Base-by-base conservation (phyloP, 2,329 filamentous ascomycete genomes). In the Tricladium varicosporioides region DNA sequence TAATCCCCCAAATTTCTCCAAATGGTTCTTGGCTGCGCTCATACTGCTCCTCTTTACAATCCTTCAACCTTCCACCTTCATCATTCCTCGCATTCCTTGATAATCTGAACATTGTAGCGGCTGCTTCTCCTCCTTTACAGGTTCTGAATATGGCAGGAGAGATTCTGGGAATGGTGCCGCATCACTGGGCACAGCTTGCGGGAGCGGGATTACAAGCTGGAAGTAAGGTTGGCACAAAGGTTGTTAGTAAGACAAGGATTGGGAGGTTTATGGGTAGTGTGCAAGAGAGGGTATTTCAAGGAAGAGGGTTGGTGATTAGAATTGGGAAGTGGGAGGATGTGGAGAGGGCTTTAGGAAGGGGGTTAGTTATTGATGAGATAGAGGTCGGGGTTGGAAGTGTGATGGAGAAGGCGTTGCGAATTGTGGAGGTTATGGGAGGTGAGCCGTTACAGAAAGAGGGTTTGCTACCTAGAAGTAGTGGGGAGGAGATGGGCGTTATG, bases 21-120 rank as follows among this genome's bases (percentile, higher is more conserved):
- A 40, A 40, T 13, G 36, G 36, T 40, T n/a, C n/a, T 10, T 11
- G 36, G 36, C 36, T 13, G 2, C 36, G 11, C 36, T 40, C n/a
- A 4, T 40, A 11, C 32, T n/a, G 36, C 10, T 11, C 36, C 36
- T 40, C 36, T 10, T 10, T 40, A 4, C 4, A 40, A 5, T 2
- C 2, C 3, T n/a, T 5, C 36, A n/a, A n/a, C 36, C 10, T 40
- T 10, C 10, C 36, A 5, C 36, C 4, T 4, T 11, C 10, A 11
- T n/a, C 10, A 40, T 71, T 72, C 45, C 53, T 74, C 8, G 58
- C 66, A 14, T 73, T 72, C 58, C 65, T 75, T 57, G 73, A 75
- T 60, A 65, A 65, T 18, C 65, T 75, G 8, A 75, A 75, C 54
- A 65, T 72, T 2, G 65, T 71, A 10, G 67, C 70, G 9, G 63